These are phyloP conservation scores for Metschnikowia orientalis DNA, from an alignment of 805 yeast genomes.

Conservation along the genomic window DNA sequence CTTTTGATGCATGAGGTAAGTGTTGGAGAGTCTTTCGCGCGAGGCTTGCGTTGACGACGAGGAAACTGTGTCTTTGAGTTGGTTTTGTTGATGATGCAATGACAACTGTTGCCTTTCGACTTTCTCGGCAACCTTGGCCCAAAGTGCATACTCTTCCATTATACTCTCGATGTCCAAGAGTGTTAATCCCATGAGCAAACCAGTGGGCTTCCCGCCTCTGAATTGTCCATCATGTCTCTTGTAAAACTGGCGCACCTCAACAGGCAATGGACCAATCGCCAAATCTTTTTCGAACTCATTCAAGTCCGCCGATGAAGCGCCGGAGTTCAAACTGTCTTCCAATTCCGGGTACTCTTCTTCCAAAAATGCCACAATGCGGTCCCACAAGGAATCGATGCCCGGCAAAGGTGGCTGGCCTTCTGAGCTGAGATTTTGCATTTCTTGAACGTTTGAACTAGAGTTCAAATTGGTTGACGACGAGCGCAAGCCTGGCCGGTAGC, in stretches of 20 bases:
- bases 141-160: conserved; percentile 38
- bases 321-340: conserved; percentile 39
- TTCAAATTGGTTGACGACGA: conserved; percentile 37
- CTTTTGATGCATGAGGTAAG: conserved; percentile 19
- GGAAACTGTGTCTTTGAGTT: conserved; percentile 11
- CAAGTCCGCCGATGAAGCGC: conserved; percentile 43
- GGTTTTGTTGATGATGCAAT: conserved; percentile 25
- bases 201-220: conserved; percentile 44
- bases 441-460: conserved; percentile 20
- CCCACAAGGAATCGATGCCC: conserved; percentile 41
- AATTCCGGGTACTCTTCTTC: conserved; percentile 46
- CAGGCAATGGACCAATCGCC: conserved; percentile 40
- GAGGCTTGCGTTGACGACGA: conserved; percentile 11
- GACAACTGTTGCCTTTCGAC: conserved; percentile 36
- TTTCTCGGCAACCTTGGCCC: conserved; percentile 40
- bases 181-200: conserved; percentile 40
- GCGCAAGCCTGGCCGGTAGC: conserved; percentile 41
- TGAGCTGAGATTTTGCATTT: conserved; percentile 14
- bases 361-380: conserved; percentile 38
- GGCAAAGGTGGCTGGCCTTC: conserved; percentile 20
- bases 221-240: conserved; percentile 45
- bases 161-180: conserved; percentile 41
- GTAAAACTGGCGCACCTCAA: conserved; percentile 42
- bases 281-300: conserved; percentile 44
- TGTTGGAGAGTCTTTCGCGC: conserved; percentile 13